Percentiles rank a stretch among this genome's conserved stretches.
Evolutionary conservation across 768 basidiomycete species (phyloP).

Genomic region (Leccinum sublutescens): DNA sequence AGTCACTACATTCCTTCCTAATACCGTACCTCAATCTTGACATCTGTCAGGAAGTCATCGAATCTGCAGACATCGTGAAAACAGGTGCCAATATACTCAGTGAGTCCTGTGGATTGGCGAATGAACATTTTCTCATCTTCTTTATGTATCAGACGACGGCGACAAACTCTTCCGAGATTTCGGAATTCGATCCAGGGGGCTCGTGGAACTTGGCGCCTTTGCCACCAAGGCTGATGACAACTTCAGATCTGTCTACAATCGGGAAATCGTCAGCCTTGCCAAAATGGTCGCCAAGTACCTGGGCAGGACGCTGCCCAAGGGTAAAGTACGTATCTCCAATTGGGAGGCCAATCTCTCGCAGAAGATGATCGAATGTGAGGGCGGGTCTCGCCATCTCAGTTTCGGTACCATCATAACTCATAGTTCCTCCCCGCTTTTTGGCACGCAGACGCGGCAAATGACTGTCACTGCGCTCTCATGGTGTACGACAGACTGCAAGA

Average conservation of each 20-base stretch:
- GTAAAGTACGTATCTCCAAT: slow-evolving; percentile 44
- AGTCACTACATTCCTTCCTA: background rate
- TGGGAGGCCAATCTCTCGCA: slow-evolving; percentile 42
- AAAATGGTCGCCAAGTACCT: slow-evolving; percentile 44
- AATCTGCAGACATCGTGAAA: slow-evolving; percentile 40
- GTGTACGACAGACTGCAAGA: slow-evolving; percentile 39
- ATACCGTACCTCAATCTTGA: background rate
- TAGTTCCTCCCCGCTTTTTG: background rate
- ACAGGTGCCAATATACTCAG: slow-evolving; percentile 49
- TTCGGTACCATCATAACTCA: background rate
- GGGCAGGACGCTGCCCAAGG: slow-evolving; percentile 40
- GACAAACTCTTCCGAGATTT: slow-evolving; percentile 48
- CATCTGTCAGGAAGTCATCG: slow-evolving; percentile 41
- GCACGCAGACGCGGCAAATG: slow-evolving; percentile 48
- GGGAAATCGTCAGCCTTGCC: slow-evolving; percentile 42
- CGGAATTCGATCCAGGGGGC: slow-evolving; percentile 39
- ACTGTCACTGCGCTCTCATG: slow-evolving; percentile 46
- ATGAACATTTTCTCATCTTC: background rate
- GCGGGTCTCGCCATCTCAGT: background rate
- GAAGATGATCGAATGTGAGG: slow-evolving; percentile 40
- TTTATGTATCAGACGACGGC: slow-evolving; percentile 41
- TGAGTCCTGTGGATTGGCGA: slow-evolving; percentile 23
- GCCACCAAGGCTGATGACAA: slow-evolving; percentile 39
- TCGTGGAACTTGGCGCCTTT: slow-evolving; percentile 47
- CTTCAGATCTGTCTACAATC: slow-evolving; percentile 34